Conservation (phyloP, 805 yeast genomes). For the Pichia rugopelliculosa region DNA sequence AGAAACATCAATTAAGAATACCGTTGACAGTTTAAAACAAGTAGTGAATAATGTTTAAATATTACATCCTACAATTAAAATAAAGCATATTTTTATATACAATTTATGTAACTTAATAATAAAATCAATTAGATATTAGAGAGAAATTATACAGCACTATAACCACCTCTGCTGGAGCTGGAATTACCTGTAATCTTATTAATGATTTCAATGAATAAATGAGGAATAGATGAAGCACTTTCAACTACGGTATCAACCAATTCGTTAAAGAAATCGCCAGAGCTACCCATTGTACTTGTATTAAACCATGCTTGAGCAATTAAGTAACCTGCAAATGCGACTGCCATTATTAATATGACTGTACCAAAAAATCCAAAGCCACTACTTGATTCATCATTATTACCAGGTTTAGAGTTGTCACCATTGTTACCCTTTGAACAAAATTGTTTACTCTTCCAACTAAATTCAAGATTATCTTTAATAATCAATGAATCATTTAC, state of each 20-base stretch:
- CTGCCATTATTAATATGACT: slow-evolving; percentile 65
- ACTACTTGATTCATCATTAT: slow-evolving; percentile 12
- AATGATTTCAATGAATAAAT: slow-evolving; percentile 58
- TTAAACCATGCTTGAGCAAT: slow-evolving; percentile 71
- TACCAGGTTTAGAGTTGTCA: slow-evolving; percentile 9
- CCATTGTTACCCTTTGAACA: slow-evolving; percentile 15
- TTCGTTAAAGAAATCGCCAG: slow-evolving; percentile 65
- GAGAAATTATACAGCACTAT: slow-evolving; percentile 68
- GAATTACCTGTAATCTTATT: slow-evolving; percentile 57
- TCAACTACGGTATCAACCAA: slow-evolving; percentile 61
- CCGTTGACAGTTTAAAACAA: slow-evolving; percentile 54
- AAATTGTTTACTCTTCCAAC: slow-evolving; percentile 19
- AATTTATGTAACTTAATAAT: background rate
- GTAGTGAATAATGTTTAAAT: background rate
- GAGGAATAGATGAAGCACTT: slow-evolving; percentile 52
- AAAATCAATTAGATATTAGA: background rate
- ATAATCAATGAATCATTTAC: background rate
- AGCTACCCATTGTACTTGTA: slow-evolving; percentile 55
- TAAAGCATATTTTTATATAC: background rate
- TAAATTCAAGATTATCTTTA: background rate
- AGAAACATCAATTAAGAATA: slow-evolving; percentile 69
- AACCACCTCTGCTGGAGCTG: slow-evolving; percentile 62
- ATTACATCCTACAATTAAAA: background rate
- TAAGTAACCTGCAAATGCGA: slow-evolving; percentile 64
- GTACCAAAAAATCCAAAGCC: slow-evolving; percentile 82